Evolutionary conservation across 2,329 filamentous ascomycete species (phyloP).

Genomic region (Claviceps digitariae): DNA sequence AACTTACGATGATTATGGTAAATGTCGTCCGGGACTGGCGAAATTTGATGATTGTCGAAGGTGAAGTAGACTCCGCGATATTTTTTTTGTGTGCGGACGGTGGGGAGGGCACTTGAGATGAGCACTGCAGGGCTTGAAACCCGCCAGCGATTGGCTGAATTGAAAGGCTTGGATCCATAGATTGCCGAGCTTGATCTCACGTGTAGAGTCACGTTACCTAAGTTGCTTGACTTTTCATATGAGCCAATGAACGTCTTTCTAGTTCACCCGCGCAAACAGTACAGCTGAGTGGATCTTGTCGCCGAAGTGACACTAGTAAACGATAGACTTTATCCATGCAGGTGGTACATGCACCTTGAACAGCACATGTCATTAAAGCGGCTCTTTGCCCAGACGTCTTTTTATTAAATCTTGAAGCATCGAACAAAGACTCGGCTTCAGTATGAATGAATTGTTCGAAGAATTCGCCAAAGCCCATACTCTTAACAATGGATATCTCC

Average conservation of each 20-base stretch:
- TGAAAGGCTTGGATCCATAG: not conserved
- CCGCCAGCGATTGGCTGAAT: constrained; percentile 20
- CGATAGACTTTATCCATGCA: not conserved
- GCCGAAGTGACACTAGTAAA: not conserved
- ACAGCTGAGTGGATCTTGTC: not conserved
- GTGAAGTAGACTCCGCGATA: constrained; percentile 23
- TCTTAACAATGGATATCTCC: constrained; percentile 51
- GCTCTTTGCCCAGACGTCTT: not conserved
- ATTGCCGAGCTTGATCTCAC: constrained; percentile 1
- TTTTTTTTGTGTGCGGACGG: constrained; percentile 30
- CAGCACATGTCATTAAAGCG: not conserved
- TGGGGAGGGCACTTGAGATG: constrained; percentile 24
- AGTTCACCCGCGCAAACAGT: no score
- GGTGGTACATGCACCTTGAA: not conserved
- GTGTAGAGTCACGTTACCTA: constrained; percentile 1
- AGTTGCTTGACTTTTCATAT: not conserved
- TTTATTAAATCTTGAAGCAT: not conserved
- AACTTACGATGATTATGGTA: constrained; percentile 37
- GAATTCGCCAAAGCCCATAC: constrained; percentile 60
- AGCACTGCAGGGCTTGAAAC: constrained; percentile 24
- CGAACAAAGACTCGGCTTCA: constrained; percentile 7
- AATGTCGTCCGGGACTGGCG: constrained; percentile 30
- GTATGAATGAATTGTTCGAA: constrained; percentile 60
- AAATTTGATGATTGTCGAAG: constrained; percentile 27
- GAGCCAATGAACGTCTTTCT: constrained; percentile 2